phyloP scores from a whole-genome alignment of 768 basidiomycete genomes.

The Gymnopilus junonius region DNA sequence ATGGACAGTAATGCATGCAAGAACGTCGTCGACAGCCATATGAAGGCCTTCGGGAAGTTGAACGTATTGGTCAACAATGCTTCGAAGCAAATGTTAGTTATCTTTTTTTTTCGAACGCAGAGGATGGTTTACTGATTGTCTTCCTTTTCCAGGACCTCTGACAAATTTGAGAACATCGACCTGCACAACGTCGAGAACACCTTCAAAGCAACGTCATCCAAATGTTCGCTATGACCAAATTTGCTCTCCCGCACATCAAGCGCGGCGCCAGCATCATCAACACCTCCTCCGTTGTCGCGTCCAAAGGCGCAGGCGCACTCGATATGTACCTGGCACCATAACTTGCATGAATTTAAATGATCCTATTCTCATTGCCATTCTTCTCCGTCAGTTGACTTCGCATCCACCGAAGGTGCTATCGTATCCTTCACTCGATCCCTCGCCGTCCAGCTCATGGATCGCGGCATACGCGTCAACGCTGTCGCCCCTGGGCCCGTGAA shows the following conservation, averaged over 20 bases:
- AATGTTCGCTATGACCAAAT: constrained; percentile 62
- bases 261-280: constrained; percentile 64
- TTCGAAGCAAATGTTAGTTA: constrained; percentile 46
- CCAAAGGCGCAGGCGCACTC: no score
- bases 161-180: constrained; percentile 51
- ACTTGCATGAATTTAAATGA: no score
- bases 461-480: no score
- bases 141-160: constrained; percentile 41
- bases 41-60: constrained; percentile 46
- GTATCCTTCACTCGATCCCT: no score
- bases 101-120: background rate
- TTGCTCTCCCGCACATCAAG: constrained; percentile 59
- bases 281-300: constrained; percentile 61
- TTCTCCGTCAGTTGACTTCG: no score
- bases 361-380: no score
- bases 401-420: no score
- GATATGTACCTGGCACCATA: no score
- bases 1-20: constrained; percentile 45
- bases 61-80: constrained; percentile 68
- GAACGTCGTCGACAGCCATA: constrained; percentile 49
- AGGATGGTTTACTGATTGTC: no score
- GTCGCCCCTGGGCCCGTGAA: no score
- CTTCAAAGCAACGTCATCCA: constrained; percentile 61
- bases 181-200: constrained; percentile 56
- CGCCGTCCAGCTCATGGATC: no score